A percentile compares a stretch with the other conserved stretches of the same genome.
phyloP scores from a whole-genome alignment of 2,329 filamentous ascomycete species.

The Colletotrichum lupini region DNA sequence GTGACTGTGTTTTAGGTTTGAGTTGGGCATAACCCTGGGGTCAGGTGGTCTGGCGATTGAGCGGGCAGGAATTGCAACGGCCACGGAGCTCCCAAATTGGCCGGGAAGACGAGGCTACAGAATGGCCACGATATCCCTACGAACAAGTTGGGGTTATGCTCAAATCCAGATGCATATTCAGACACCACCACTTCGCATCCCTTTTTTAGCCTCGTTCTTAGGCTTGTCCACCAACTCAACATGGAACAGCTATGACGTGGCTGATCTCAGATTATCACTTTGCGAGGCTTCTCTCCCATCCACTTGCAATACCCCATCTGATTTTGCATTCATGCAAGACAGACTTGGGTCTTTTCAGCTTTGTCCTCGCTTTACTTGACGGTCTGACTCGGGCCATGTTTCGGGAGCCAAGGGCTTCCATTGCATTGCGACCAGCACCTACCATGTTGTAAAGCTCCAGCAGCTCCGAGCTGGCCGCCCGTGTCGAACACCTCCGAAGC shows the following conservation, averaged over 20 bases:
- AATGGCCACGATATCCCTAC: conserved; percentile 32
- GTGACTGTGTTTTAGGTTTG: conserved; percentile 81
- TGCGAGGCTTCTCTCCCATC: conserved; percentile 17
- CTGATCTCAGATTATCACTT: conserved; percentile 12
- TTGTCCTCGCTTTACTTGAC: conserved; percentile 32
- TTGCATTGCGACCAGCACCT: conserved; percentile 31
- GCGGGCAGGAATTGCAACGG: conserved; percentile 1
- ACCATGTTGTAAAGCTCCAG: conserved; percentile 36
- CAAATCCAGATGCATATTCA: conserved; percentile 22
- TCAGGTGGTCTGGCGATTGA: conserved; percentile 14
- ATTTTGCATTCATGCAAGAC: conserved; percentile 29
- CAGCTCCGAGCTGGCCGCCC: conserved; percentile 29
- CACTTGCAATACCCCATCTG: conserved; percentile 30
- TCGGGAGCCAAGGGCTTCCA: conserved; percentile 27
- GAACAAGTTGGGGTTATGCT: conserved; percentile 24
- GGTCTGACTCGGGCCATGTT: conserved; percentile 31
- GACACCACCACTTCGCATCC: conserved; percentile 16
- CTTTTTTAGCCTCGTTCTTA: conserved; percentile 10
- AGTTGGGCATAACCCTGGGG: conserved; percentile 21
- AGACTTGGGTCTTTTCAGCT: conserved; percentile 34
- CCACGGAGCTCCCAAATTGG: background rate
- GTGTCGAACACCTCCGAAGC: conserved; percentile 7
- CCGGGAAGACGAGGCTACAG: conserved; percentile 24
- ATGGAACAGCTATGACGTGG: conserved; percentile 35
- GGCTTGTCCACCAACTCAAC: conserved; percentile 24